Evolutionary conservation across 306 rosid genomes (phyloP).

Genomic region (Rubus idaeus): DNA sequence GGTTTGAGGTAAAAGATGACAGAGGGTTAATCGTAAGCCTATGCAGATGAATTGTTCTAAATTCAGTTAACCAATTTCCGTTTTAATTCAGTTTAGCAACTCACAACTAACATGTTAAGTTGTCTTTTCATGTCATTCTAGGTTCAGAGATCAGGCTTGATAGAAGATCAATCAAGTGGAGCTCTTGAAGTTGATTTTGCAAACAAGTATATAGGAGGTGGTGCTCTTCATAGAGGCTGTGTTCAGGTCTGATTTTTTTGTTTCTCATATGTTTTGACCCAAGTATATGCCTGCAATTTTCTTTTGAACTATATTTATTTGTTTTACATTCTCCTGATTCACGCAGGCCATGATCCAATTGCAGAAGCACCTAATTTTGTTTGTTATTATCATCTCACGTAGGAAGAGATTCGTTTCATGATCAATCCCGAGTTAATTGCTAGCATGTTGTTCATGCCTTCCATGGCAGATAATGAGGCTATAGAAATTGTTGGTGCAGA

Average conservation of each 20-base stretch:
- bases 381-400: conserved; percentile 25
- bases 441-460: conserved; percentile 88
- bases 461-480: conserved; percentile 89
- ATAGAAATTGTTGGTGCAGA: conserved; percentile 83
- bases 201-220: conserved; percentile 85
- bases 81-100: conserved; percentile 13
- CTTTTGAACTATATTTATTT: background rate
- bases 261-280: background rate
- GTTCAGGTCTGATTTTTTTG: conserved; percentile 59
- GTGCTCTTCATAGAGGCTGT: conserved; percentile 82
- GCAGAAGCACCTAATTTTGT: conserved; percentile 27
- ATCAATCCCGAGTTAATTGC: conserved; percentile 82
- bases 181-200: conserved; percentile 97
- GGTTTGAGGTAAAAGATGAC: conserved; percentile 58
- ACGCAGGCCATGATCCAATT: conserved; percentile 21
- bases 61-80: background rate
- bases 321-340: conserved; percentile 23
- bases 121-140: conserved; percentile 33
- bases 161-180: conserved; percentile 73
- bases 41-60: background rate
- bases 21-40: background rate
- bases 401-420: conserved; percentile 99
- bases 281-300: background rate
- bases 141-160: conserved; percentile 66
- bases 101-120: conserved; percentile 2